Evolutionary conservation across 2,329 filamentous ascomycete species (phyloP), one percentile per base, ranked within the genome.

Genomic region (Fusarium brevicatenulatum): DNA sequence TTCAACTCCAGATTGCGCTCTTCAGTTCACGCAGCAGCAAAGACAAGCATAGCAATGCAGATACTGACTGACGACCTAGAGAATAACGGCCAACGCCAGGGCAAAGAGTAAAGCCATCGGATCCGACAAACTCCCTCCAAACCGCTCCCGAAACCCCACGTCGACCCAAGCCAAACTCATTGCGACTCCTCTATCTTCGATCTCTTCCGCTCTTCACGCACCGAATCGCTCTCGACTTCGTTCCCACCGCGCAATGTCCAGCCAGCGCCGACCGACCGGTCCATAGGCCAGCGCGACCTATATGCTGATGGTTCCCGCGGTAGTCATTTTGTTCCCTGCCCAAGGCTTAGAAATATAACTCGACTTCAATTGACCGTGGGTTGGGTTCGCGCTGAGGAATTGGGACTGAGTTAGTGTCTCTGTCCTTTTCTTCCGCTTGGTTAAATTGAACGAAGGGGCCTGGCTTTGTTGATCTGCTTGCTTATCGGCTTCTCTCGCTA

Each of bases 51-150:
- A 10, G n/a, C 10, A 44, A 44, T 44, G 10, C 7, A 44, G 16
- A 9, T 19, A 9, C 23, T 8, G n/a, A 9, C 16, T 8, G 16
- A 25, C 16, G 1, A 13, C 10, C 5, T 0, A 9, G 42, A 12
- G 11, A 25, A 12, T 25, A 4, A 25, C 5, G 3, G 1, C 0
- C 4, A 5, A 44, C 5, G 7, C 23, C 23, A 25, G 23, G 11
- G 3, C 0, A 19, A 25, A 25, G 43, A 25, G 0, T 6, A 4
- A 25, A 0, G 5, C 43, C 11, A 25, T 9, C 0, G 9, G 2
- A 4, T 5, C 23, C 10, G 11, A 44, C 7, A 44, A 6, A 13
- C 11, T 19, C 16, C 23, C 4, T 19, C 16, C 11, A 9, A 43
- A 18, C 40, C 4, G 40, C n/a, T 23, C n/a, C n/a, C 9, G 6